Evolutionary conservation across 192 early-diverging fungal genomes (phyloP).

Genomic region (Mortierella alpina): DNA sequence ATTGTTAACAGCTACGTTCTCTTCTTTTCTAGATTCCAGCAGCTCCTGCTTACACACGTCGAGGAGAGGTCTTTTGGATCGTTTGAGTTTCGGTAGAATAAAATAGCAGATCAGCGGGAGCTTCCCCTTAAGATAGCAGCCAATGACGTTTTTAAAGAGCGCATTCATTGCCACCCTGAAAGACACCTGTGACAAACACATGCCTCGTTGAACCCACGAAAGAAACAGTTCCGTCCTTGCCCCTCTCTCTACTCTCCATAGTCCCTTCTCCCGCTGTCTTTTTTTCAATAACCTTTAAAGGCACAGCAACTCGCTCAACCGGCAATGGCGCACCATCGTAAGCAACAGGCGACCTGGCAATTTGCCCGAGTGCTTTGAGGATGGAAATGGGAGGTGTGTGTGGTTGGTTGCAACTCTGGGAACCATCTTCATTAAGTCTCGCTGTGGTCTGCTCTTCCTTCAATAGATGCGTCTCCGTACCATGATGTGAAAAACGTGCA

Average conservation of each 20-base stretch:
- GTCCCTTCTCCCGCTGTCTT: too few relatives aligned
- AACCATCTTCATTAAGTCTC: neutral
- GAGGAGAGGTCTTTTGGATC: slow-evolving; percentile 56
- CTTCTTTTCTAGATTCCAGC: slow-evolving; percentile 55
- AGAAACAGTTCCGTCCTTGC: too few relatives aligned
- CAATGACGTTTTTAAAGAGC: too few relatives aligned
- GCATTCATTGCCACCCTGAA: too few relatives aligned
- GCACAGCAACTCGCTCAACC: neutral
- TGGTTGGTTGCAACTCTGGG: neutral
- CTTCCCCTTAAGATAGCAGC: too few relatives aligned
- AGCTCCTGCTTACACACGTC: slow-evolving; percentile 55
- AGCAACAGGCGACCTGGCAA: neutral
- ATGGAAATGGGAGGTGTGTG: neutral
- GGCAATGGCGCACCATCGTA: slow-evolving; percentile 43
- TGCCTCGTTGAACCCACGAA: too few relatives aligned
- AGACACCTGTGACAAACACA: too few relatives aligned
- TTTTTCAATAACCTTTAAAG: neutral
- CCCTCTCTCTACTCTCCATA: too few relatives aligned
- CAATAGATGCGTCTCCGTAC: slow-evolving; percentile 45
- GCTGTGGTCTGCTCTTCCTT: neutral
- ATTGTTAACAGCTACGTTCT: neutral
- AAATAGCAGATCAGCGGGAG: neutral
- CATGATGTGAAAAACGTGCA: slow-evolving; percentile 49
- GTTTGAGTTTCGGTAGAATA: slow-evolving; percentile 60
- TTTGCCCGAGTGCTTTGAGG: neutral